Evolutionary conservation across 768 basidiomycete species (phyloP).

Genomic region (Hypholoma fasciculare): DNA sequence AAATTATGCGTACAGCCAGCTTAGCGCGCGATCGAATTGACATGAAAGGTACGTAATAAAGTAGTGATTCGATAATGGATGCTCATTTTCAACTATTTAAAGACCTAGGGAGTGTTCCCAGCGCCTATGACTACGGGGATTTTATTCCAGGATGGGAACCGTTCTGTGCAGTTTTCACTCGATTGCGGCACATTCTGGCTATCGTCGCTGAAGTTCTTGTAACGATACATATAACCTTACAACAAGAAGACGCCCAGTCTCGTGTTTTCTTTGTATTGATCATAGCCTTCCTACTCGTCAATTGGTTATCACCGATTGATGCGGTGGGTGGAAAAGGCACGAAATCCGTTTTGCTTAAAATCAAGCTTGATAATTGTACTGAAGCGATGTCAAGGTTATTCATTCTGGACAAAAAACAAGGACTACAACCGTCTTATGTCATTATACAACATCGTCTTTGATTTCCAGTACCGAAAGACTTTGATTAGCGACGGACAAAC

Average conservation of each 20-base stretch:
- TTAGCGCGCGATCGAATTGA: conserved; percentile 18
- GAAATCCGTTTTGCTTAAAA: neutral
- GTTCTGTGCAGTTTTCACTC: conserved; percentile 22
- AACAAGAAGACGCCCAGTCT: conserved; percentile 6
- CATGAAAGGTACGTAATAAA: conserved; percentile 15
- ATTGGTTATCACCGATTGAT: conserved; percentile 32
- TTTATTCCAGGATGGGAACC: conserved; percentile 35
- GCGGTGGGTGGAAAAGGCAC: conserved; percentile 33
- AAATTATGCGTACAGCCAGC: conserved; percentile 19
- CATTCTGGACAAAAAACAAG: conserved; percentile 36
- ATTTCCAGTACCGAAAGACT: conserved; percentile 29
- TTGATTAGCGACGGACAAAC: conserved; percentile 37
- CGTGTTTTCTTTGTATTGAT: conserved; percentile 25
- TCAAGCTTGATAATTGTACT: neutral
- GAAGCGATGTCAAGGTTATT: conserved; percentile 19
- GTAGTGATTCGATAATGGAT: neutral
- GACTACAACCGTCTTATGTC: conserved; percentile 37
- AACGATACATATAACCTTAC: conserved; percentile 19
- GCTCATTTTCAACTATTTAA: neutral
- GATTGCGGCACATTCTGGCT: conserved; percentile 21
- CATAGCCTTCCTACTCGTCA: conserved; percentile 26
- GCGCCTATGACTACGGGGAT: conserved; percentile 27
- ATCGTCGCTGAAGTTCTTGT: conserved; percentile 26
- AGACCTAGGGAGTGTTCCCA: conserved; percentile 13
- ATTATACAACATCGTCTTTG: conserved; percentile 40